These are phyloP conservation scores for Rhizopogon vesiculosus DNA, from an alignment of 768 basidiomycete species.

Conservation along the genomic window DNA sequence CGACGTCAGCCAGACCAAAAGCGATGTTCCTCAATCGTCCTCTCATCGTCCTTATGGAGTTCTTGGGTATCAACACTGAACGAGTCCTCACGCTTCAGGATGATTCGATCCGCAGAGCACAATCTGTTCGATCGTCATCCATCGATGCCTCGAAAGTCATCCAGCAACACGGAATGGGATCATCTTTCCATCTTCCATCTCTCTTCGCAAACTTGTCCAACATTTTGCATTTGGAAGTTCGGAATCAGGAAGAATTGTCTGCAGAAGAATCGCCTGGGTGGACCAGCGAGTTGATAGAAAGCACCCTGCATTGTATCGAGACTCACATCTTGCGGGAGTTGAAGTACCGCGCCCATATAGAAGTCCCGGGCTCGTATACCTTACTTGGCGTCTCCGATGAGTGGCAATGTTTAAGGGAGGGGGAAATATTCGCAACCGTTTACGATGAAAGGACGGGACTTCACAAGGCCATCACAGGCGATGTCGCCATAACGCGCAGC, in stretches of 20 bases:
- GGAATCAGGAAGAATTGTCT: constrained; percentile 8
- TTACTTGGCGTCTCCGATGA: constrained; percentile 52
- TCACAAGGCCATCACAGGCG: constrained; percentile 28
- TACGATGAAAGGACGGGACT: constrained; percentile 25
- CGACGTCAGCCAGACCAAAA: constrained; percentile 39
- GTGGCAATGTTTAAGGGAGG: constrained; percentile 38
- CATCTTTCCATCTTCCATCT: constrained; percentile 40
- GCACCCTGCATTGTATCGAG: constrained; percentile 32
- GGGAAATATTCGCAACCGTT: constrained; percentile 44
- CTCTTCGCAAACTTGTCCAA: constrained; percentile 32
- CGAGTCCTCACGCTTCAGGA: constrained; percentile 35
- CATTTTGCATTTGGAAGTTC: constrained; percentile 27
- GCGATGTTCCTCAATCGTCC: constrained; percentile 42
- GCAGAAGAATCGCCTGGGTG: constrained; percentile 7
- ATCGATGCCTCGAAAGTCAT: constrained; percentile 33
- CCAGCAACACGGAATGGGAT: constrained; percentile 39
- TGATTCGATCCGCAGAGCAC: constrained; percentile 31
- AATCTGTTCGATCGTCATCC: constrained; percentile 30
- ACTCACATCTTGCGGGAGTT: constrained; percentile 46
- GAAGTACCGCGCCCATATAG: constrained; percentile 48
- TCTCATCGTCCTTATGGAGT: constrained; percentile 44
- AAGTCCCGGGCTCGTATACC: constrained; percentile 43
- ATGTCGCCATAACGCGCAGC: constrained; percentile 43
- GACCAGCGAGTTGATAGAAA: constrained; percentile 33
- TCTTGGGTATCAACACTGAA: constrained; percentile 30